Percentiles rank a stretch among this genome's conserved stretches.
Conservation (phyloP, 78 protist genomes). For the slime mould (Dictyostelium discoideum) region dicty_2.7 NC_007088.5:1201001-1201500, state of each 20-base stretch:
- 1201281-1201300: conserved; percentile 9
- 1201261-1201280: conserved; percentile 23
- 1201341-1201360: conserved; percentile 4
- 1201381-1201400: conserved; percentile 41
- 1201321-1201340: not conserved
- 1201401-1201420: not conserved
- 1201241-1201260: conserved; percentile 16
- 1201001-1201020: too few species aligned
- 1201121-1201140: too few species aligned
- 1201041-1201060: too few species aligned
- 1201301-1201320: not conserved
- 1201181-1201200: conserved; percentile 10
- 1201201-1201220: conserved; percentile 2
- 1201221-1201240: conserved; percentile 3
- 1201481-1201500: not conserved
- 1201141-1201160: too few species aligned
- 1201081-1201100: too few species aligned
- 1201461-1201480: conserved; percentile 13
- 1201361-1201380: conserved; percentile 50
- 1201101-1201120: too few species aligned
- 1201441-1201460: conserved; percentile 15
- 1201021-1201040: too few species aligned
- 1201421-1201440: not conserved
- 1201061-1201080: too few species aligned
- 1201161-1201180: not conserved